Evolutionary conservation across 352 stramenopile genomes (phyloP), one percentile per base, ranked within the genome.

Genomic region (Peronospora belbahrii): DNA sequence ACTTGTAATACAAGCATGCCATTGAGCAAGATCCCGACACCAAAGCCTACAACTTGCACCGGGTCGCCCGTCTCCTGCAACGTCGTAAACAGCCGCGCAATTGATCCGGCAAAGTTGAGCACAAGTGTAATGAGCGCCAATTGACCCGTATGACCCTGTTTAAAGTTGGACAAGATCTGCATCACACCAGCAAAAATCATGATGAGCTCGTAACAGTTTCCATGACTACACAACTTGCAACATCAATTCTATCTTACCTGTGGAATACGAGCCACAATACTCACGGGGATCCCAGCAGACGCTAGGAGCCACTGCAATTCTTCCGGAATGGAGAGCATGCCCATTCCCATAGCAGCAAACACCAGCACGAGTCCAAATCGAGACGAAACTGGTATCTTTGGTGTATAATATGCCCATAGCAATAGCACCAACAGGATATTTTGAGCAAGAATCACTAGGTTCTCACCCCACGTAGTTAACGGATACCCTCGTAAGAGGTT

Each of bases 101-200:
- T 50, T 0, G 79, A 88, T 14, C 83, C 83, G 10, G 59, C 79
- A 51, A 93, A 71, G 58, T 91, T 95, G 27, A 91, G 70, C 55
- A 91, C 56, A 30, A 91, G 61, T 35, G 83, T 95, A 37, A 95
- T 70, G 14, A 95, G 70, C 32, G 83, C 83, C 22, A 95, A 65
- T 52, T 95, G 83, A n/a, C 83, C 83, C 30, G 83, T 95, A 62
- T 95, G 83, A 8, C 80, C 79, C 48, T 95, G 81, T 48, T 91
- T 87, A 50, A 91, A 92, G 65, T 95, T 95, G 19, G 81, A 81
- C 25, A 88, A 37, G 33, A 92, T 81, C 79, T 90, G 24, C 24
- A 28, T 28, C 24, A 28, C 24, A 28, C 24, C 24, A 28, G 24
- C 11, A 28, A 11, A 28, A 6, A 28, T 28, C 24, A 28, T 28